A percentile compares a stretch with the other conserved stretches of the same genome.
Conservation (phyloP, 495 filamentous ascomycete species). For the Penicillium lagena region DNA sequence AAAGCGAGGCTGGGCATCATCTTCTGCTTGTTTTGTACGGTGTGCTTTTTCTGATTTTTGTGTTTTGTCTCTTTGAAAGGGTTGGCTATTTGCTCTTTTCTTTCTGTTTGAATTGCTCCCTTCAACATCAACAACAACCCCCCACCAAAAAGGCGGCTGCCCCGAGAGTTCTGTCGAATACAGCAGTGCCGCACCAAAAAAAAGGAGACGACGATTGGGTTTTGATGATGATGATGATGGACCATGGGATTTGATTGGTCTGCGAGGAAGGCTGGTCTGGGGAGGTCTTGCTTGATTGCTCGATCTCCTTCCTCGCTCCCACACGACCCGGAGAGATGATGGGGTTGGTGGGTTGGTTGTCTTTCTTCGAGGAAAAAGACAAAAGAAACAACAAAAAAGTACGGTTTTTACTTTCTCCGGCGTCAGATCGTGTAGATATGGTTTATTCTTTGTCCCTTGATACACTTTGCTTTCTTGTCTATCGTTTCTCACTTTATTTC, state of each 20-base stretch:
- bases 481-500: conserved; percentile 5
- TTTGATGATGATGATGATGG: too few species aligned
- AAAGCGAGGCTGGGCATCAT: not conserved
- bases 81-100: conserved; percentile 9
- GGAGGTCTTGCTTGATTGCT: too few species aligned
- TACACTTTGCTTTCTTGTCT: conserved; percentile 19
- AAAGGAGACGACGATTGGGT: too few species aligned
- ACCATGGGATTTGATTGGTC: too few species aligned
- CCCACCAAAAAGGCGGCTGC: too few species aligned
- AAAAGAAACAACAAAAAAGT: conserved; percentile 19
- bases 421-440: conserved; percentile 29
- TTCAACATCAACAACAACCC: not conserved
- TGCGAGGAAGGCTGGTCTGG: too few species aligned
- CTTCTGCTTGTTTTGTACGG: too few species aligned
- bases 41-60: too few species aligned
- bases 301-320: too few species aligned
- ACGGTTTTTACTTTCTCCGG: conserved; percentile 13
- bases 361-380: not conserved
- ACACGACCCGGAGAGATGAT: too few species aligned
- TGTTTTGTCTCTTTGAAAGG: conserved; percentile 7
- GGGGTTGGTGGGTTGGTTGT: not conserved
- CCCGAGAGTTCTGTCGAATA: too few species aligned
- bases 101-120: conserved; percentile 1
- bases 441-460: conserved; percentile 11
- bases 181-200: too few species aligned